phyloP scores from a whole-genome alignment of 805 yeast species.

The Lachancea waltii region DNA sequence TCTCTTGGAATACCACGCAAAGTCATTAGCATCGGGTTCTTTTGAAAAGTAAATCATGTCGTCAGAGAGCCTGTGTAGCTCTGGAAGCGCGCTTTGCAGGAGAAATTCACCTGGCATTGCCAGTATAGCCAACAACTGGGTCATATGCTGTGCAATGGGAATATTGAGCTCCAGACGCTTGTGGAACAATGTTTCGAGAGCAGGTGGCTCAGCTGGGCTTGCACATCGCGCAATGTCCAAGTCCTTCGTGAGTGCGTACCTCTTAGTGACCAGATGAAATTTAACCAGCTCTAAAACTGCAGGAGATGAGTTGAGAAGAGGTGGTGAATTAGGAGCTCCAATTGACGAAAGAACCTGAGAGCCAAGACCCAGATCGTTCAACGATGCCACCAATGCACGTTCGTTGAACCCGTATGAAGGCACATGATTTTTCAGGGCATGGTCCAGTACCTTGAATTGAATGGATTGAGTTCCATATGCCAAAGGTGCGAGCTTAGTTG shows the following conservation, averaged over 20 bases:
- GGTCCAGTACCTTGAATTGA: constrained; percentile 24
- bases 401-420: constrained; percentile 31
- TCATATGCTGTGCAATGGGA: constrained; percentile 32
- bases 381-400: constrained; percentile 25
- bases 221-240: constrained; percentile 24
- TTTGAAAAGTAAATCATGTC: constrained; percentile 78
- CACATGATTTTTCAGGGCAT: constrained; percentile 25
- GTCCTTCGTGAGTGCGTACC: constrained; percentile 37
- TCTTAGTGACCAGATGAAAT: constrained; percentile 47
- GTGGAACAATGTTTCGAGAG: constrained; percentile 39
- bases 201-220: constrained; percentile 21
- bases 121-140: constrained; percentile 47
- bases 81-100: constrained; percentile 46
- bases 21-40: constrained; percentile 63
- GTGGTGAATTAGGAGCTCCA: constrained; percentile 30
- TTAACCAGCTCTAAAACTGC: constrained; percentile 44
- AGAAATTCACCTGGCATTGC: constrained; percentile 56
- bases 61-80: constrained; percentile 70
- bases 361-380: constrained; percentile 23
- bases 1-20: constrained; percentile 91
- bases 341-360: constrained; percentile 26
- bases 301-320: constrained; percentile 29
- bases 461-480: constrained; percentile 23
- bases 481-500: constrained; percentile 19
- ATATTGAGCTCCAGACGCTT: constrained; percentile 42